phyloP scores from a whole-genome alignment of 306 rosid genomes.

The Prunus davidiana region DNA sequence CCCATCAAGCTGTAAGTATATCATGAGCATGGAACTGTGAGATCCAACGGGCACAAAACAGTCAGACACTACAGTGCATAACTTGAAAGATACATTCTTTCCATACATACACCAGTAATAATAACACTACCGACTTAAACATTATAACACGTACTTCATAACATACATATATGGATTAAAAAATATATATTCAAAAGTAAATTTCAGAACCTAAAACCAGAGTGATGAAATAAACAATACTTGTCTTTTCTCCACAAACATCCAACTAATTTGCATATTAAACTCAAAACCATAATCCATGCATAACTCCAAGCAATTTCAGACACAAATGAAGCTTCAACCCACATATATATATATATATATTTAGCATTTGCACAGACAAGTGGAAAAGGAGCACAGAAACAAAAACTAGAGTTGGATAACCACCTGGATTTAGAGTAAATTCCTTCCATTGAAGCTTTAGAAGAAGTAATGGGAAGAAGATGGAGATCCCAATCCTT shows the following conservation, averaged over 20 bases:
- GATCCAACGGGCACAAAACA: conserved; percentile 45
- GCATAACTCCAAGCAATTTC: neutral
- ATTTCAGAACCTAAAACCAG: neutral
- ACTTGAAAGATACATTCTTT: conserved; percentile 12
- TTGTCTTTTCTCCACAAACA: neutral
- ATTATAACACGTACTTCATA: neutral
- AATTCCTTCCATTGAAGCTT: conserved; percentile 49
- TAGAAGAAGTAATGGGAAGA: conserved; percentile 71
- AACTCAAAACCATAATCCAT: neutral
- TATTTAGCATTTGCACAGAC: neutral
- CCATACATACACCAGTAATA: neutral
- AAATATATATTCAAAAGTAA: neutral
- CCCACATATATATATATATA: neutral
- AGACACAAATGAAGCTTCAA: neutral
- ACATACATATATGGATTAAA: neutral
- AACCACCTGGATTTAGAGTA: conserved; percentile 78
- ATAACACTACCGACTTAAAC: conserved; percentile 5
- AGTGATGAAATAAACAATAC: conserved; percentile 5
- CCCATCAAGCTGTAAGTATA: conserved; percentile 85
- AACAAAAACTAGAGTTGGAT: conserved; percentile 8
- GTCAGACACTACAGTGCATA: conserved; percentile 40
- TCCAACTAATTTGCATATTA: neutral
- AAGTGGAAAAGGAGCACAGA: neutral
- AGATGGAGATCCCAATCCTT: conserved; percentile 79
- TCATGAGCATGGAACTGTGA: conserved; percentile 54